These are phyloP conservation scores for Starmerella scarabaei DNA, from an alignment of 805 yeast genomes.

Conservation along the genomic window DNA sequence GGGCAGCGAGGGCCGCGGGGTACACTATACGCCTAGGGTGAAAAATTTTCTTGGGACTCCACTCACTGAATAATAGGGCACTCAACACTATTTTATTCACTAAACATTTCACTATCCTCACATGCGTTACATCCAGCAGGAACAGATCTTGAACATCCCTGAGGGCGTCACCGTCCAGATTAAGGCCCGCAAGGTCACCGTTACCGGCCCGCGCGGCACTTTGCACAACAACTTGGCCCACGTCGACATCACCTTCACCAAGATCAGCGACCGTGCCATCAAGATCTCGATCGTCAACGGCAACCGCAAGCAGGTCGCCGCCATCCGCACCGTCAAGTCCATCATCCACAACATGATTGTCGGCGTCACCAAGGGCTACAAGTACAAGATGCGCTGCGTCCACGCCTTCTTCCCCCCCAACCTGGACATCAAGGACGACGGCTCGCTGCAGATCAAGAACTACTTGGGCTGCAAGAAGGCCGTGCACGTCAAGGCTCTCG, in stretches of 20 bases:
- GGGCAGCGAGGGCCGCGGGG: too few species aligned
- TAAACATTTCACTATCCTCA: background rate
- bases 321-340: slow-evolving; percentile 96
- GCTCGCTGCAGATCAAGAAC: slow-evolving; percentile 89
- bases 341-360: slow-evolving; percentile 84
- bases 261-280: slow-evolving; percentile 58
- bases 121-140: slow-evolving; percentile 84
- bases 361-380: slow-evolving; percentile 98
- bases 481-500: slow-evolving; percentile 72
- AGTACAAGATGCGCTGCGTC: slow-evolving; percentile 99
- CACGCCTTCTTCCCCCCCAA: slow-evolving; percentile 99
- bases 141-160: slow-evolving; percentile 73
- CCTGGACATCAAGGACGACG: slow-evolving; percentile 77
- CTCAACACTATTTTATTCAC: too few species aligned
- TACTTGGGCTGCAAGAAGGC: slow-evolving; percentile 99
- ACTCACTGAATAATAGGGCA: too few species aligned
- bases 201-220: slow-evolving; percentile 96
- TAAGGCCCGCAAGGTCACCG: slow-evolving; percentile 81
- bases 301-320: slow-evolving; percentile 99
- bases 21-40: too few species aligned
- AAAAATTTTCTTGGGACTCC: too few species aligned
- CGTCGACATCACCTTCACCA: slow-evolving; percentile 82
- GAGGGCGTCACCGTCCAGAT: slow-evolving; percentile 85
- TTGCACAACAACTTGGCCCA: slow-evolving; percentile 84
- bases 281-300: slow-evolving; percentile 94